These are phyloP conservation scores for Penicillium samsonianum DNA, from an alignment of 495 filamentous ascomycete genomes.

Conservation along the genomic window DNA sequence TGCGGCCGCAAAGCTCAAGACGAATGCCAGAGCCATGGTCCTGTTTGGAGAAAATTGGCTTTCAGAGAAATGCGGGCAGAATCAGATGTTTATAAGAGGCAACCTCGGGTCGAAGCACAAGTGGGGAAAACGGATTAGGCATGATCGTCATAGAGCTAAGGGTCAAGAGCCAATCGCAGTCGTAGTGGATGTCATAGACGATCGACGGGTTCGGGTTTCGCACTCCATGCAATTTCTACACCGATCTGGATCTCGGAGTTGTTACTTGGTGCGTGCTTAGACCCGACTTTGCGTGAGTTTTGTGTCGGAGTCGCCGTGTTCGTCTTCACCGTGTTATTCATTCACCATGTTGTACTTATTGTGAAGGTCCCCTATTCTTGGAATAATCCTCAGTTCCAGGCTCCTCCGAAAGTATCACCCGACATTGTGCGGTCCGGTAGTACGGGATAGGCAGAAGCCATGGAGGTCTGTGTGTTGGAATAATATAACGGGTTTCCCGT, in stretches of 20 bases:
- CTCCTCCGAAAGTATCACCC: too few relatives aligned
- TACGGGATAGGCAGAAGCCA: too few relatives aligned
- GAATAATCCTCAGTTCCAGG: too few relatives aligned
- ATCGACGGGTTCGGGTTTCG: conserved; percentile 17
- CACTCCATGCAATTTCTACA: conserved; percentile 4
- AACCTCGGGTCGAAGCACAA: background rate
- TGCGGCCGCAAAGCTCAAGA: conserved; percentile 29
- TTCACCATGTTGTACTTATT: too few relatives aligned
- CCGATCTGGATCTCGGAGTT: conserved; percentile 8
- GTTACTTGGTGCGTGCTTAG: conserved; percentile 1
- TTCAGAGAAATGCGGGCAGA: background rate
- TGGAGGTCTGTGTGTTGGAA: background rate
- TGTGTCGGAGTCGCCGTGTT: background rate
- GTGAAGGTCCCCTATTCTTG: too few relatives aligned
- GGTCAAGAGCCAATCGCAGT: conserved; percentile 17
- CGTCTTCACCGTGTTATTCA: too few relatives aligned
- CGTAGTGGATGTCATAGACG: conserved; percentile 14
- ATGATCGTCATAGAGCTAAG: conserved; percentile 13
- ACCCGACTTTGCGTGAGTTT: too few relatives aligned
- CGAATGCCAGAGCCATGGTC: conserved; percentile 24
- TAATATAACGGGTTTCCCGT: background rate
- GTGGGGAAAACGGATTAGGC: conserved; percentile 2
- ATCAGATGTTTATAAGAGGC: conserved; percentile 3
- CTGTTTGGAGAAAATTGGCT: background rate
- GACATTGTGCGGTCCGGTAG: too few relatives aligned